Conservation (phyloP, 805 yeast species). For the Candida multigemmis region DNA sequence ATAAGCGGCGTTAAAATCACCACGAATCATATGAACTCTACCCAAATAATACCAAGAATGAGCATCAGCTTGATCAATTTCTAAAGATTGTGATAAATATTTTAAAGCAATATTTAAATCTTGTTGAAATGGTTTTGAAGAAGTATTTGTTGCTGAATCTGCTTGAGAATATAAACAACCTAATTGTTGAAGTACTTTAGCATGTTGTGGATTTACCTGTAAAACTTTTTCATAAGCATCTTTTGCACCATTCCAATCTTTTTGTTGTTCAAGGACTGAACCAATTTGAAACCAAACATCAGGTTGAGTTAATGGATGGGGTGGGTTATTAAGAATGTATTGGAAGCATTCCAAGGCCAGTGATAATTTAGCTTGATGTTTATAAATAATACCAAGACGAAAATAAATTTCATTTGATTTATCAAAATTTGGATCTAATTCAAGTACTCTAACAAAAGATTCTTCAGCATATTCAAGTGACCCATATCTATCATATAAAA, state of each 20-base stretch:
- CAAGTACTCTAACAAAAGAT: constrained; percentile 92
- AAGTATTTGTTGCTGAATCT: constrained; percentile 12
- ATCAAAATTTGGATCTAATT: constrained; percentile 92
- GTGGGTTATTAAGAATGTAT: constrained; percentile 84
- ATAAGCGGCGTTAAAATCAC: constrained; percentile 91
- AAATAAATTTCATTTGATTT: constrained; percentile 95
- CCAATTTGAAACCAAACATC: constrained; percentile 99
- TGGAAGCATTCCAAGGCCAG: constrained; percentile 92
- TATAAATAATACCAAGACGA: constrained; percentile 91
- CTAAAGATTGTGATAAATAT: constrained; percentile 78
- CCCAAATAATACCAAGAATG: constrained; percentile 97
- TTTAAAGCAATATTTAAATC: constrained; percentile 79
- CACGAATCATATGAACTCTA: constrained; percentile 92
- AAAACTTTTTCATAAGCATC: constrained; percentile 94
- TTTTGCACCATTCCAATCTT: constrained; percentile 83
- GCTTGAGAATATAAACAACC: constrained; percentile 87
- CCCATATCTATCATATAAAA: constrained; percentile 91
- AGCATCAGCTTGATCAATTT: constrained; percentile 84
- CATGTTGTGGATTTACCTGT: constrained; percentile 84
- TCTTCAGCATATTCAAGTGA: constrained; percentile 96
- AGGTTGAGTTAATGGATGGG: constrained; percentile 90
- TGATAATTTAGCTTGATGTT: constrained; percentile 81
- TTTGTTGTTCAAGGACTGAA: constrained; percentile 86
- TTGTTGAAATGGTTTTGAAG: constrained; percentile 29
- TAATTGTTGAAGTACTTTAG: constrained; percentile 90